These are phyloP conservation scores for Botrytis galanthina DNA, from an alignment of 2,329 filamentous ascomycete genomes.

Conservation along the genomic window DNA sequence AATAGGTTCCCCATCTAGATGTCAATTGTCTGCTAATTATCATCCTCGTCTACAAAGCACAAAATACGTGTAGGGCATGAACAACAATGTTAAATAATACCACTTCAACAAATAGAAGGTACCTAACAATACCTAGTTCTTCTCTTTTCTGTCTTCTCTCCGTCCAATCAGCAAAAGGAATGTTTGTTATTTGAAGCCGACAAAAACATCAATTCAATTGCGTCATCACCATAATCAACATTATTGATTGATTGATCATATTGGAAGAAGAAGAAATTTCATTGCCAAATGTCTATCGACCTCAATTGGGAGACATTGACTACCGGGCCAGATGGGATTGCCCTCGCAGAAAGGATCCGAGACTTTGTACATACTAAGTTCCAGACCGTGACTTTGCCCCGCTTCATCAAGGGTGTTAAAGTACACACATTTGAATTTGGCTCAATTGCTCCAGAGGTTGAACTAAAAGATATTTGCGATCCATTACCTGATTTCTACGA, in stretches of 20 bases:
- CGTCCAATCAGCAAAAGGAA: neutral
- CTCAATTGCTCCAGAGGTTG: conserved; percentile 74
- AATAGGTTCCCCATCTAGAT: neutral
- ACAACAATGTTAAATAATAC: neutral
- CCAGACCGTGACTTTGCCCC: conserved; percentile 83
- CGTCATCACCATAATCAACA: neutral
- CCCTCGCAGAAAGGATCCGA: conserved; percentile 81
- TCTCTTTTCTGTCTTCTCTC: neutral
- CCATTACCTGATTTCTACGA: conserved; percentile 97
- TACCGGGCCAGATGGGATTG: conserved; percentile 79
- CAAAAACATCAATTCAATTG: neutral
- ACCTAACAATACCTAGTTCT: neutral
- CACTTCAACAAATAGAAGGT: neutral
- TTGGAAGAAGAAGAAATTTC: neutral
- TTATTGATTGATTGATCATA: neutral
- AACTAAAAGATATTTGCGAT: conserved; percentile 95
- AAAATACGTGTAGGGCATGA: neutral
- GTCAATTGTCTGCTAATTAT: neutral
- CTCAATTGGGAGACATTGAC: conserved; percentile 95
- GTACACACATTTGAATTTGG: conserved; percentile 96
- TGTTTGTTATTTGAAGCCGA: neutral
- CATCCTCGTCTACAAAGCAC: neutral
- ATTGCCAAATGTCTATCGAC: conserved; percentile 83
- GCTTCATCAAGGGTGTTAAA: conserved; percentile 94
- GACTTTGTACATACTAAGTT: conserved; percentile 95